Base-by-base conservation (phyloP, 2,329 filamentous ascomycete species). In the Hortaea sp. region DNA sequence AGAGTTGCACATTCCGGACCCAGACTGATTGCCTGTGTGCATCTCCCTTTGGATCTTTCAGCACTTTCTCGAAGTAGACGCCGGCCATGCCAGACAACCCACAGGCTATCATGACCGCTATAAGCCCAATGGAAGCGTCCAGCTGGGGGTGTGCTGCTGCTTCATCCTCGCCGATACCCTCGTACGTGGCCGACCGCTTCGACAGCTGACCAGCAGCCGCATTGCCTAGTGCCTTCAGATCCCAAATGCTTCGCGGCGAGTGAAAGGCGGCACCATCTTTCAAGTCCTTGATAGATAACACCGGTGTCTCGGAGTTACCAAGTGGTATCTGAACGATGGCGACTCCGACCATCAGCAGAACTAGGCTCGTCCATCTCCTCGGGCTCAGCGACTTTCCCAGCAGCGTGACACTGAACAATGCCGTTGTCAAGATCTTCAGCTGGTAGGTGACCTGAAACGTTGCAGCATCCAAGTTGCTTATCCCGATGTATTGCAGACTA, bases 371-470 rank as follows among this genome's bases (percentile, higher is more conserved):
- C 90, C 89, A 97, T 62, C 85, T 85, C 57, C 81, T 82, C 9
- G 75, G 59, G 0, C 84, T 79, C 28, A 95, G 72, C 5, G 76
- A 75, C 48, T 84, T 77, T 20, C 82, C 79, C 12, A 97, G 74
- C 61, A 97, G 75, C 4, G 80, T 66, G 35, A 94, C 82, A 53
- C 85, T 92, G 66, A 95, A 94, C 29, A 95, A 66, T 2, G 92
- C 89, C 0, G 88, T 92, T 1, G 86, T 87, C 52, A 95, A 77
- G 53, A 97, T 92, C 77, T 95, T 95, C 48, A 97, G 73, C 67
- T 98, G 90, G 63, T 92, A 94, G 28, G 92, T 79, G 49, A 95
- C 82, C 66, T 95, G 89, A 62, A 95, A 97, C 45, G 90, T 88
- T 4, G 92, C 88, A 0, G 90, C 85, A 59, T 94, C 88, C 57